These are phyloP conservation scores for Russula virescens DNA, from an alignment of 768 basidiomycete species.

Conservation along the genomic window DNA sequence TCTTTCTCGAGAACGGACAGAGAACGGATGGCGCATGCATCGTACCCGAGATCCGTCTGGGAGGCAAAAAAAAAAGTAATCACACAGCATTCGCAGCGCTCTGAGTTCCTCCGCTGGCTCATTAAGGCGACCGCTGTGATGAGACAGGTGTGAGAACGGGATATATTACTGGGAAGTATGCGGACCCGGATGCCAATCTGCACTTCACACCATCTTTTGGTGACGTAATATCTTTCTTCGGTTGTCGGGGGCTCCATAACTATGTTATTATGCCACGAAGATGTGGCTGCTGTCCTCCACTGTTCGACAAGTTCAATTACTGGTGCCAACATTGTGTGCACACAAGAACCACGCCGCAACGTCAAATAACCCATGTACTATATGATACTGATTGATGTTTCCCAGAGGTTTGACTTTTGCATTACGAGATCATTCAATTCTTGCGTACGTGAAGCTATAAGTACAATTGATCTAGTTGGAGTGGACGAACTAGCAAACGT, in stretches of 20 bases:
- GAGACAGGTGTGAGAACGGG: not conserved
- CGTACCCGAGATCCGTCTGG: not conserved
- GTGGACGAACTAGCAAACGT: not conserved
- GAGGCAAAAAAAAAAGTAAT: not conserved
- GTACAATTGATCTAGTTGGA: constrained; percentile 9
- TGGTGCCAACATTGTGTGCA: not conserved
- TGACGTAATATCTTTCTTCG: not conserved
- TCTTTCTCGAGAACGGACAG: not conserved
- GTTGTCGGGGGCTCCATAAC: not conserved
- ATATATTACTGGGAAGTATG: not conserved
- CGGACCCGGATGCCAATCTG: not conserved
- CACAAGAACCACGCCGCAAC: not conserved
- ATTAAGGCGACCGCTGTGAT: not conserved
- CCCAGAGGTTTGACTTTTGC: not conserved
- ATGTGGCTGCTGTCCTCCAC: not conserved
- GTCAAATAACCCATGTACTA: no score
- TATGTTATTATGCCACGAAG: not conserved
- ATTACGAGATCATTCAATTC: constrained; percentile 1
- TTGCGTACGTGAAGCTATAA: constrained; percentile 8
- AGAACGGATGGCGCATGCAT: not conserved
- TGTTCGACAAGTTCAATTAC: not conserved
- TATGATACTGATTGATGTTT: not conserved
- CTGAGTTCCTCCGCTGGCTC: not conserved
- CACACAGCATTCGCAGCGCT: not conserved
- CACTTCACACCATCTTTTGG: not conserved